Conservation (phyloP, 441 rosid genomes). For the Pelargonium australe region DNA sequence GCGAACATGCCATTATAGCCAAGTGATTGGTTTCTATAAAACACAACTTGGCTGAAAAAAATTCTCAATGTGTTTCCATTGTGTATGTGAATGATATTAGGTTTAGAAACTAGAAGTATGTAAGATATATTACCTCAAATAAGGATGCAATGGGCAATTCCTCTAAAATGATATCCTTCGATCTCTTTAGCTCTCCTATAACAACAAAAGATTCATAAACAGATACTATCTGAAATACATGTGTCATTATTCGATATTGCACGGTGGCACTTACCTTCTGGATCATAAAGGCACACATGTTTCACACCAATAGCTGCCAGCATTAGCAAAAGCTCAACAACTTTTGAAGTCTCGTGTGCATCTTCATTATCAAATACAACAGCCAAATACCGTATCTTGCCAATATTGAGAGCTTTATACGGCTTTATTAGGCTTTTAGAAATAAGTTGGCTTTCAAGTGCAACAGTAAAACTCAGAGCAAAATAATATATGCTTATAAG, state of each 20-base stretch:
- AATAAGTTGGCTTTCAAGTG: slow-evolving; percentile 48
- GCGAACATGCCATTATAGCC: slow-evolving; percentile 13
- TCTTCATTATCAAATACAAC: slow-evolving; percentile 64
- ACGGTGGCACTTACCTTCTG: slow-evolving; percentile 44
- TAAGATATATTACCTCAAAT: slow-evolving; percentile 38
- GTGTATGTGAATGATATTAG: not conserved
- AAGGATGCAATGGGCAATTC: slow-evolving; percentile 33
- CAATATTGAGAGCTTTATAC: slow-evolving; percentile 33
- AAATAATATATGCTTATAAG: slow-evolving; percentile 46
- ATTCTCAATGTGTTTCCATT: too few relatives aligned
- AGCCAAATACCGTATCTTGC: slow-evolving; percentile 54
- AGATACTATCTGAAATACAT: not conserved
- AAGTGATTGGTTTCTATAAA: not conserved
- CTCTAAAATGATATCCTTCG: slow-evolving; percentile 46
- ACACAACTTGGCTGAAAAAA: too few relatives aligned
- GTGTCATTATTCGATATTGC: not conserved
- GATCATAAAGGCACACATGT: slow-evolving; percentile 64
- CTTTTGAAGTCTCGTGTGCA: slow-evolving; percentile 36
- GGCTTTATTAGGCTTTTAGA: slow-evolving; percentile 41
- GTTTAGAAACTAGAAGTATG: slow-evolving; percentile 4
- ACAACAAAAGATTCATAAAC: slow-evolving; percentile 14
- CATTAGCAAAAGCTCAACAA: slow-evolving; percentile 60
- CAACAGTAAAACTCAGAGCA: slow-evolving; percentile 28
- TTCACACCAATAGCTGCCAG: slow-evolving; percentile 52
- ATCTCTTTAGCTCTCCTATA: slow-evolving; percentile 71